These are phyloP conservation scores for Claviceps maximensis DNA, from an alignment of 2,329 filamentous ascomycete genomes.

Conservation along the genomic window DNA sequence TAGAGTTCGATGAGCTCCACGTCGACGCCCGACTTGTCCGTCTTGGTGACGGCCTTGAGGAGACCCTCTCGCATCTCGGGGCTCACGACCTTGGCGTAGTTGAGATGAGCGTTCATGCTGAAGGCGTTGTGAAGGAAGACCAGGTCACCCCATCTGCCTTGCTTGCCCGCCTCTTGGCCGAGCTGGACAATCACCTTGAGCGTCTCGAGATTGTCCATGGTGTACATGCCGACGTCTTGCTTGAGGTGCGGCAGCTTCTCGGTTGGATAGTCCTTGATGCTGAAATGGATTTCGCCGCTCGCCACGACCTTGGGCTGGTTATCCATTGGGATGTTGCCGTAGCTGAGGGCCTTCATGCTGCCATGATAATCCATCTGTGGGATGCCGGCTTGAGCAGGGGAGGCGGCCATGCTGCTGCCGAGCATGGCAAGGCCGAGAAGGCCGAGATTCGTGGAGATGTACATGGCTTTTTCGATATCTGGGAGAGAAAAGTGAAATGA, in stretches of 20 bases:
- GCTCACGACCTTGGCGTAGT: constrained; percentile 1
- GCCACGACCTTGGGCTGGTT: neutral
- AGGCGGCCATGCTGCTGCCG: neutral
- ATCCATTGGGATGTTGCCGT: neutral
- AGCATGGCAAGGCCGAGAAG: neutral
- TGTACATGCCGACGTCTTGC: constrained; percentile 1
- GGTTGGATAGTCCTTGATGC: neutral
- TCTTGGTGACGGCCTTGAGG: constrained; percentile 1
- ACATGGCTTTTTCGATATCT: neutral
- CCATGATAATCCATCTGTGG: neutral
- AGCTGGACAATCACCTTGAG: constrained; percentile 1
- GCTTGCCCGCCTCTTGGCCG: neutral
- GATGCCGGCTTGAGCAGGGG: neutral
- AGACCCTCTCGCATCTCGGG: constrained; percentile 2
- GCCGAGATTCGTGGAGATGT: neutral
- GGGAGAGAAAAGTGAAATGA: neutral
- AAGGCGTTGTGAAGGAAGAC: constrained; percentile 4
- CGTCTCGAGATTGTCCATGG: constrained; percentile 1
- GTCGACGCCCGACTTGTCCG: neutral
- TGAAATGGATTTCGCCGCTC: constrained; percentile 2
- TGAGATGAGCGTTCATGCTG: constrained; percentile 5
- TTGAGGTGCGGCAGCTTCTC: constrained; percentile 4
- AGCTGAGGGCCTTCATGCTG: neutral
- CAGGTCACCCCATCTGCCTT: constrained; percentile 5
- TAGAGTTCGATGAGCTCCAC: constrained; percentile 2